Conservation (phyloP, 495 filamentous ascomycete species). For the Pyrenula massariospora region DNA sequence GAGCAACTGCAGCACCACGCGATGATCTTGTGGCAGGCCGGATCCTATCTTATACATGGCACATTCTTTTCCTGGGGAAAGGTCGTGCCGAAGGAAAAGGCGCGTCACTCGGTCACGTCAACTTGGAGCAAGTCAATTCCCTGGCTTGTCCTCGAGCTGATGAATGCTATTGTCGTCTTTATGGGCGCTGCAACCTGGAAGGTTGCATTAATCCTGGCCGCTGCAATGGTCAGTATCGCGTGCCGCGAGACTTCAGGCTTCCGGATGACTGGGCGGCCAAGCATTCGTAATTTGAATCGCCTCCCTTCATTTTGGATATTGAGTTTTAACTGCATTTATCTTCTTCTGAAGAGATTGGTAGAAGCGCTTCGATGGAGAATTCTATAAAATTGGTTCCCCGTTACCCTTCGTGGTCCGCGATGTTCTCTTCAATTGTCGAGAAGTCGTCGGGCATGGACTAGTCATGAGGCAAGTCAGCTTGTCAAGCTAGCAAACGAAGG, state of each 20-base stretch:
- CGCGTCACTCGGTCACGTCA: slow-evolving; percentile 17
- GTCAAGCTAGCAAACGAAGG: too few species aligned
- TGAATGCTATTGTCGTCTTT: slow-evolving; percentile 33
- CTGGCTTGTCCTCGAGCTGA: slow-evolving; percentile 24
- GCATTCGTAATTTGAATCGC: too few species aligned
- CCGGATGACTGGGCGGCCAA: too few species aligned
- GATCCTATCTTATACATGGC: slow-evolving; percentile 31
- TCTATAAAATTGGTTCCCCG: too few species aligned
- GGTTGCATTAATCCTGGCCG: slow-evolving; percentile 16
- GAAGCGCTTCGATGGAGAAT: too few species aligned
- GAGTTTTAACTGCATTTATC: too few species aligned
- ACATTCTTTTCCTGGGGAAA: slow-evolving; percentile 35
- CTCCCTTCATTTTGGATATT: too few species aligned
- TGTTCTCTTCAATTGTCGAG: too few species aligned
- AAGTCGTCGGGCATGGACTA: too few species aligned
- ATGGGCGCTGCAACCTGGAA: slow-evolving; percentile 23
- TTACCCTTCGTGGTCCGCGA: too few species aligned
- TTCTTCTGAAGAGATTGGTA: too few species aligned
- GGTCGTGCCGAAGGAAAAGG: slow-evolving; percentile 1
- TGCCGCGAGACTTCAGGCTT: slow-evolving; percentile 22
- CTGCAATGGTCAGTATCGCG: slow-evolving; percentile 24
- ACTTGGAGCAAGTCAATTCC: slow-evolving; percentile 29
- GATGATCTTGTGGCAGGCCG: slow-evolving; percentile 27
- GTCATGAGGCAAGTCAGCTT: too few species aligned
- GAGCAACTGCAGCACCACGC: slow-evolving; percentile 15